A percentile compares a stretch with the other conserved stretches of the same genome.
Evolutionary conservation across 2,329 filamentous ascomycete genomes (phyloP).

Genomic region (Neopestalotiopsis sp.): DNA sequence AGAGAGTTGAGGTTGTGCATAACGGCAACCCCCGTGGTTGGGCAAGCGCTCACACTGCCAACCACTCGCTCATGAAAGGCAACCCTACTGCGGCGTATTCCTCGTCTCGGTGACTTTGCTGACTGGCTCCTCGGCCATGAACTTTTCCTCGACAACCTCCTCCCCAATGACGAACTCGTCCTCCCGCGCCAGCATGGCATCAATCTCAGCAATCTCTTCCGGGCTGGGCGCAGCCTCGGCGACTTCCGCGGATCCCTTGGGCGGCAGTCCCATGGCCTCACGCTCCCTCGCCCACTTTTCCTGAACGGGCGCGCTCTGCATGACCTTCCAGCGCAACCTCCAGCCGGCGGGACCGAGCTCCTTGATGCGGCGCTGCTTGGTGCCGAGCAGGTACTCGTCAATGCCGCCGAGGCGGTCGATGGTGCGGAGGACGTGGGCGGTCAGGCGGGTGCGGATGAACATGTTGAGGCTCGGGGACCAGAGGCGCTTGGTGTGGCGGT

Average conservation of each 20-base stretch:
- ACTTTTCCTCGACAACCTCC: conserved; percentile 33
- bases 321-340: conserved; percentile 86
- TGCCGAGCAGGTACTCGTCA: conserved; percentile 88
- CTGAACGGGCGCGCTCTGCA: conserved; percentile 75
- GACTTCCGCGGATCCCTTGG: conserved; percentile 41
- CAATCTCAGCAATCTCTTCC: conserved; percentile 43
- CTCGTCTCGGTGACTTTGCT: conserved; percentile 32
- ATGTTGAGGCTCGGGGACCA: conserved; percentile 67
- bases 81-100: conserved; percentile 32
- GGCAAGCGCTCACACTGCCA: background rate
- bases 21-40: too few species aligned
- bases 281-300: conserved; percentile 71
- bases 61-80: conserved; percentile 36
- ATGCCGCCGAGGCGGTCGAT: conserved; percentile 88
- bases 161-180: conserved; percentile 54
- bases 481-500: conserved; percentile 72
- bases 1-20: background rate
- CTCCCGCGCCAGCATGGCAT: conserved; percentile 47
- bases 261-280: conserved; percentile 66
- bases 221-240: conserved; percentile 23
- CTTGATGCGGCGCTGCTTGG: conserved; percentile 77
- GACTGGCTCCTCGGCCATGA: conserved; percentile 18
- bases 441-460: conserved; percentile 71
- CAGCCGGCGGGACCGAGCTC: conserved; percentile 91
- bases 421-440: conserved; percentile 71